Percentiles rank a stretch among this genome's conserved stretches.
Evolutionary conservation across 1,284 basidiomycete genomes (phyloP).

Genomic region (Ganoderma boninense): DNA sequence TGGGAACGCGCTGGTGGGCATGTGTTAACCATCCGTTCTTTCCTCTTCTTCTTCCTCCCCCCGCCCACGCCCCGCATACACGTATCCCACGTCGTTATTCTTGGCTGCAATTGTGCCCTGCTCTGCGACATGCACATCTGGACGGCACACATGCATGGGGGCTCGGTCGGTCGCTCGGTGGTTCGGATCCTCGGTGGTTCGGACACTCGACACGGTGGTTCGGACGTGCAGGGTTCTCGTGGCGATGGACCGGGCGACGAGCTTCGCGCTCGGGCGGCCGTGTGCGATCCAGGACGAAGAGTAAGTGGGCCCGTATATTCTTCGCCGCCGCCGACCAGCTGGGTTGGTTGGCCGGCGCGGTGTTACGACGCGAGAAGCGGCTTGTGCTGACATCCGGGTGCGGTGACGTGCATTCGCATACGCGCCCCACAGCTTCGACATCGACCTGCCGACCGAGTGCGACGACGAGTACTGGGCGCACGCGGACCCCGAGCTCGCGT

Average conservation of each 20-base stretch:
- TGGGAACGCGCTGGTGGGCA: neutral
- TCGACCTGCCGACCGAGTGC: slow-evolving; percentile 65
- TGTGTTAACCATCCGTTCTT: neutral
- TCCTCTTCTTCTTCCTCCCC: neutral
- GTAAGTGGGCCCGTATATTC: slow-evolving; percentile 50
- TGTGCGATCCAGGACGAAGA: slow-evolving; percentile 89
- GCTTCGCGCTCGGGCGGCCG: slow-evolving; percentile 79
- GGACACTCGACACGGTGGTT: neutral
- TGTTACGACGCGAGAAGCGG: neutral
- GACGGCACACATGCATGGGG: neutral
- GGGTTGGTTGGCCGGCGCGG: neutral
- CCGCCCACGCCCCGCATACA: no score
- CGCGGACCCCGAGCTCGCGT: slow-evolving; percentile 50
- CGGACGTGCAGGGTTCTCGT: slow-evolving; percentile 62
- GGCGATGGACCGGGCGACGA: slow-evolving; percentile 68
- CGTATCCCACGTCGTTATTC: neutral
- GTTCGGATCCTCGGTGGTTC: no score
- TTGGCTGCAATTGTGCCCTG: neutral
- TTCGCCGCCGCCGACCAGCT: neutral
- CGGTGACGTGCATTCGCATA: no score
- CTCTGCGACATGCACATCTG: neutral
- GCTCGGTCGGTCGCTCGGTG: no score
- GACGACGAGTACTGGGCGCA: slow-evolving; percentile 73
- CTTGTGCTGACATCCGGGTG: no score
- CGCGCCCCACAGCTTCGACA: slow-evolving; percentile 55